Conservation (phyloP, 176 grass and related monocot genomes). For the Oryza glumipatula region DNA sequence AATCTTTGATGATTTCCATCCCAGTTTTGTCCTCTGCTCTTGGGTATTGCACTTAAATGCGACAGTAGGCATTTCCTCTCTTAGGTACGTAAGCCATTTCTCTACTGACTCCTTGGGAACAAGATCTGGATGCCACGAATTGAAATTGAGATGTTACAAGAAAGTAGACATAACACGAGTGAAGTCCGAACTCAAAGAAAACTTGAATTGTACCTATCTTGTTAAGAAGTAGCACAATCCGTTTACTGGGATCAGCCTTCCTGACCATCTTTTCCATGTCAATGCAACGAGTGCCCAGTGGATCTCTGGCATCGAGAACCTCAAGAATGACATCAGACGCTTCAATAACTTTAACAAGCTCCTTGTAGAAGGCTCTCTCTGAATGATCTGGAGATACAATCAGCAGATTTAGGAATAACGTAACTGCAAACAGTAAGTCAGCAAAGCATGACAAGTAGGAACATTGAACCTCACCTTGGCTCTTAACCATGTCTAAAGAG, state of each 20-base stretch:
- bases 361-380: slow-evolving; percentile 95
- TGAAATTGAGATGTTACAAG: background rate
- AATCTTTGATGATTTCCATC: slow-evolving; percentile 89
- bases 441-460: background rate
- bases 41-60: slow-evolving; percentile 98
- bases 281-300: slow-evolving; percentile 70
- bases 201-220: slow-evolving; percentile 68
- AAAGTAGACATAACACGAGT: background rate
- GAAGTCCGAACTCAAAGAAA: slow-evolving; percentile 25
- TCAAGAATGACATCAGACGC: slow-evolving; percentile 87
- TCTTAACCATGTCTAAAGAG: slow-evolving; percentile 47
- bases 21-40: slow-evolving; percentile 89
- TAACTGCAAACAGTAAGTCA: background rate
- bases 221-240: slow-evolving; percentile 89
- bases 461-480: slow-evolving; percentile 62
- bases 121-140: slow-evolving; percentile 60
- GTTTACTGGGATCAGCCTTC: slow-evolving; percentile 73
- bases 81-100: slow-evolving; percentile 90
- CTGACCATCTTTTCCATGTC: slow-evolving; percentile 92
- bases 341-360: slow-evolving; percentile 95
- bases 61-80: slow-evolving; percentile 84
- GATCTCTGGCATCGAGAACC: slow-evolving; percentile 92
- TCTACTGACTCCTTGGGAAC: slow-evolving; percentile 77
- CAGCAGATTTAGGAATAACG: background rate
- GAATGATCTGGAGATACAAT: slow-evolving; percentile 67